Evolutionary conservation across 2,329 filamentous ascomycete genomes (phyloP).

Genomic region (Colletotrichum chrysophilum): DNA sequence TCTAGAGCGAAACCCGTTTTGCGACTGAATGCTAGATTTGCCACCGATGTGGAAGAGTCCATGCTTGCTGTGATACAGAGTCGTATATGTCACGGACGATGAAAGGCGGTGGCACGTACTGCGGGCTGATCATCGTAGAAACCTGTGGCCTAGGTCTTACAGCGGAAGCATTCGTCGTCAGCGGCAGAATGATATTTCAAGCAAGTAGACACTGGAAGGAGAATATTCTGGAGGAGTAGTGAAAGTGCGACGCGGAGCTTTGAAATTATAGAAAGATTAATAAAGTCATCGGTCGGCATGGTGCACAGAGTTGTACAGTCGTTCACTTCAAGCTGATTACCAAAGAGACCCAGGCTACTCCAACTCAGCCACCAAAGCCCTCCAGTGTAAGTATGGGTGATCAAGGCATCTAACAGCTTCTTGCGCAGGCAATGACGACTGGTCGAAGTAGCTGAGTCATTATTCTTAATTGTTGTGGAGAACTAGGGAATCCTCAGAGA

Average conservation of each 20-base stretch:
- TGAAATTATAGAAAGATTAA: background rate
- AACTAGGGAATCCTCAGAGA: background rate
- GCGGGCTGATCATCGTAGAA: background rate
- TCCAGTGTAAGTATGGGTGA: background rate
- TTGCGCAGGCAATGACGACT: background rate
- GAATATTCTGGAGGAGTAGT: background rate
- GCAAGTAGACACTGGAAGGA: background rate
- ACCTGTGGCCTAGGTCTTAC: background rate
- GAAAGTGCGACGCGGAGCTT: background rate
- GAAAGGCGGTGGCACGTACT: rapidly evolving
- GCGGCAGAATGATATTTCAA: background rate
- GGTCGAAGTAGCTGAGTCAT: too few relatives aligned
- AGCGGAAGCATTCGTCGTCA: rapidly evolving
- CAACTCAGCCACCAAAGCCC: rapidly evolving
- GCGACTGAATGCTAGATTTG: background rate
- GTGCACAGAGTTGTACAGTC: rapidly evolving
- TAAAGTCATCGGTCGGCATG: rapidly evolving
- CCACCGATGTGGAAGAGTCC: rapidly evolving
- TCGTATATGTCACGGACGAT: background rate
- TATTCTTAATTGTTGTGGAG: too few relatives aligned
- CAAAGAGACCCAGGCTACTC: rapidly evolving
- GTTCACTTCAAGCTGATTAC: too few relatives aligned
- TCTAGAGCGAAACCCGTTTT: rapidly evolving
- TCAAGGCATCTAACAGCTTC: background rate
- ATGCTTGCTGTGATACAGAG: background rate